Conservation (phyloP, 2,329 filamentous ascomycete genomes). For the Xylaria digitata region DNA sequence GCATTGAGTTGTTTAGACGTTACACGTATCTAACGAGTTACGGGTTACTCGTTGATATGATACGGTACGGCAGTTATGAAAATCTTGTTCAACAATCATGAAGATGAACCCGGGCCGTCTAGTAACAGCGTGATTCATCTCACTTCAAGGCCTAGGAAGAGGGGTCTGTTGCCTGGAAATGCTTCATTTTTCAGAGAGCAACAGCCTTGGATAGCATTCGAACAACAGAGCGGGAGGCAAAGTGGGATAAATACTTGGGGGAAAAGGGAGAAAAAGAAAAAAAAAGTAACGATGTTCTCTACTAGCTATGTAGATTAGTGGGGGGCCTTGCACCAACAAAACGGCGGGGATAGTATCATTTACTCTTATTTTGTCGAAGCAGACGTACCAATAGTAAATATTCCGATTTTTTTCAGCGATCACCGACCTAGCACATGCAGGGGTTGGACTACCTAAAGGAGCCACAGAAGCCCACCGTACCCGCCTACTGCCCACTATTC, state of each 20-base stretch:
- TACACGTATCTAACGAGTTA: slow-evolving; percentile 24
- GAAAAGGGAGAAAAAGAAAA: too few relatives aligned
- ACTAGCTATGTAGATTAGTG: neutral
- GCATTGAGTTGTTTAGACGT: slow-evolving; percentile 40
- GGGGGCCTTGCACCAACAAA: slow-evolving; percentile 4
- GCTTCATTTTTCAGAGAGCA: neutral
- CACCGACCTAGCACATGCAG: neutral
- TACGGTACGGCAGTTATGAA: neutral
- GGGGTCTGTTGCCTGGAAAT: neutral
- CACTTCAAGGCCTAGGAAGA: slow-evolving; percentile 10
- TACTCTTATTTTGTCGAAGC: too few relatives aligned
- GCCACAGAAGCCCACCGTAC: neutral
- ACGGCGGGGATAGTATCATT: too few relatives aligned
- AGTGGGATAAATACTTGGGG: slow-evolving; percentile 4
- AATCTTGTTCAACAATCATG: neutral
- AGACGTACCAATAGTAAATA: too few relatives aligned
- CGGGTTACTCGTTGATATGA: too few relatives aligned
- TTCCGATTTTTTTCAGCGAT: too few relatives aligned
- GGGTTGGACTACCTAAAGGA: neutral
- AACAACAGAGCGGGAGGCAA: neutral
- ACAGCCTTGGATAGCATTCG: slow-evolving; percentile 1
- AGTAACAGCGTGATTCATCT: slow-evolving; percentile 46
- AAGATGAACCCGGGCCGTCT: slow-evolving; percentile 43
- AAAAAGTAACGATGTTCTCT: neutral
- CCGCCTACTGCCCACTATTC: neutral